Evolutionary conservation across 2,329 filamentous ascomycete species (phyloP).

Genomic region (Botrytis sinoallii): DNA sequence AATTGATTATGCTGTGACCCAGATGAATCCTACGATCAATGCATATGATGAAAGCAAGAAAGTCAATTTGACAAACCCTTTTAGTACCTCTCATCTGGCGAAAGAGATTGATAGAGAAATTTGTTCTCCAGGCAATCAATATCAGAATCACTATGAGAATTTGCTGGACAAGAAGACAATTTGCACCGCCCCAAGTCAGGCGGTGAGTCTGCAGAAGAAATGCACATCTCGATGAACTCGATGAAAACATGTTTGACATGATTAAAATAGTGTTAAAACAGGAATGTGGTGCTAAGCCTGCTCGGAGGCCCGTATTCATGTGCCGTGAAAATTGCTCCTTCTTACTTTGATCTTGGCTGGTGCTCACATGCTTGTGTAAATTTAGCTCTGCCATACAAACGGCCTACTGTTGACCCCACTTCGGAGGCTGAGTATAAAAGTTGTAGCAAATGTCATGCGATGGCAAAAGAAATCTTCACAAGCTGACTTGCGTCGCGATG

Average conservation of each 20-base stretch:
- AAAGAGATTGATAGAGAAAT: not conserved
- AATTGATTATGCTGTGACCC: not conserved
- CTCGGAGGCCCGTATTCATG: not conserved
- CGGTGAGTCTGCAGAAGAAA: not conserved
- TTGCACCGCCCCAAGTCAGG: not conserved
- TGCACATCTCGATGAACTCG: not conserved
- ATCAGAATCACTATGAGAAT: not conserved
- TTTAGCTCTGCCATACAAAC: not conserved
- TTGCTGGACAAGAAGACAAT: not conserved
- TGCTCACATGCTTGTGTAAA: not conserved
- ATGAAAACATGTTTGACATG: not conserved
- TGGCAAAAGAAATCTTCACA: not conserved
- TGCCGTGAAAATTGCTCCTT: not conserved
- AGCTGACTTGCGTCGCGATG: not conserved
- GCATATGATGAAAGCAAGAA: not conserved
- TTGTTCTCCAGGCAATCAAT: not conserved
- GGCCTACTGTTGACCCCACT: not conserved
- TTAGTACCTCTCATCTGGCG: not conserved
- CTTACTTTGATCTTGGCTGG: not conserved
- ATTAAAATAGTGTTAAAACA: not conserved
- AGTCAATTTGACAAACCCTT: not conserved
- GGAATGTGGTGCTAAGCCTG: not conserved
- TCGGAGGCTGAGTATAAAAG: not conserved
- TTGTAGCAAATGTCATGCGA: not conserved
- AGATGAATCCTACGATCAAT: not conserved